Conservation (phyloP, 352 stramenopile genomes). For the Phytophthora hibernalis region DNA sequence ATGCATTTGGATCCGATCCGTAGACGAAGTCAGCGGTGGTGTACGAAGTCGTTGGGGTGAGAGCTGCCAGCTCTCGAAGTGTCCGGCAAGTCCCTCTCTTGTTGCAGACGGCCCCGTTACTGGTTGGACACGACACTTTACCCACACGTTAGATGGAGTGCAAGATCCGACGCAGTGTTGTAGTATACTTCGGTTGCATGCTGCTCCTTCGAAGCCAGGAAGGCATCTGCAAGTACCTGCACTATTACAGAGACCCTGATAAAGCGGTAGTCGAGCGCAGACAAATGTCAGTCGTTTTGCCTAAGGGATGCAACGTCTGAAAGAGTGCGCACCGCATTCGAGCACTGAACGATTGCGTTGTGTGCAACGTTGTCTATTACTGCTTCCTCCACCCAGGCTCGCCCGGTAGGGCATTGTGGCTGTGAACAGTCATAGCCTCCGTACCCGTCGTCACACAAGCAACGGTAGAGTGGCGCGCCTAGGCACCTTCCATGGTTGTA, state of each 20-base stretch:
- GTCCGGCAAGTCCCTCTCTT: constrained; percentile 56
- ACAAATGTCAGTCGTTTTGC: not conserved
- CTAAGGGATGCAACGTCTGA: not conserved
- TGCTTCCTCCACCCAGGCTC: constrained; percentile 76
- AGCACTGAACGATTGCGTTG: constrained; percentile 62
- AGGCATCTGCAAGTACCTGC: constrained; percentile 66
- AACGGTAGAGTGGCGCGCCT: constrained; percentile 50
- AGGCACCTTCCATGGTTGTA: constrained; percentile 66
- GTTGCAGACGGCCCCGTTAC: constrained; percentile 43
- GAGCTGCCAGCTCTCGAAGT: constrained; percentile 58
- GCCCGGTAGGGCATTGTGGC: constrained; percentile 54
- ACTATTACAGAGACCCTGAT: constrained; percentile 63
- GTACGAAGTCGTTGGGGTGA: constrained; percentile 52
- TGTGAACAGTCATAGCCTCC: constrained; percentile 66
- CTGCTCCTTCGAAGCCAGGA: constrained; percentile 67
- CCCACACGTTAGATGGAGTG: not conserved
- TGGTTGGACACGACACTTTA: constrained; percentile 59
- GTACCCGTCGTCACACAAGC: constrained; percentile 62
- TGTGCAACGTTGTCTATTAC: constrained; percentile 60
- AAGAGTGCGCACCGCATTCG: constrained; percentile 60
- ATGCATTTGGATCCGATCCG: constrained; percentile 73
- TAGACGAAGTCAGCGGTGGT: constrained; percentile 62
- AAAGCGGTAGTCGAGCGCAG: not conserved
- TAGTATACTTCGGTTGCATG: constrained; percentile 68
- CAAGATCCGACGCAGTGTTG: not conserved